Evolutionary conservation across 225 moss, liverwort and hornwort species (phyloP).

Genomic region (Thuidium tamariscinum): DNA sequence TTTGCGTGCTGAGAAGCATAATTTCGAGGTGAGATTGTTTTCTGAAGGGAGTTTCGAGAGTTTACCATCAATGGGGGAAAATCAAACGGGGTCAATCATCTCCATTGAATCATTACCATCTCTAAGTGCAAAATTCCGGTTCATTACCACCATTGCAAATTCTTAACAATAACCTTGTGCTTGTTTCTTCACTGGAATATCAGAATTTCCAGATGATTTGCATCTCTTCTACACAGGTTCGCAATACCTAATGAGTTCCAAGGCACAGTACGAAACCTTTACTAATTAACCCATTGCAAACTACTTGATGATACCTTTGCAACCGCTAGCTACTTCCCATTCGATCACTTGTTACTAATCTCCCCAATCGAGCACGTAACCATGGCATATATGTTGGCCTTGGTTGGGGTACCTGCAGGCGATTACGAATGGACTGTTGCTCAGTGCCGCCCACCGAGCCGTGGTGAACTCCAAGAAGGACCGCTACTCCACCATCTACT

Average conservation of each 20-base stretch:
- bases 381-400: not conserved
- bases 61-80: not conserved
- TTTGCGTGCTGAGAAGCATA: not conserved
- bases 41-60: not conserved
- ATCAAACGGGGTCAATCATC: not conserved
- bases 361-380: not conserved
- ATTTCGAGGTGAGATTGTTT: not conserved
- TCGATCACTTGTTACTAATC: not conserved
- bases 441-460: slow-evolving; percentile 20
- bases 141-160: not conserved
- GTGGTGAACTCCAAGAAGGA: slow-evolving; percentile 24
- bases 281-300: not conserved
- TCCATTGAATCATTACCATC: not conserved
- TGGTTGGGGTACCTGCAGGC: not conserved
- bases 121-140: not conserved
- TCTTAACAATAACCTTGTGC: not conserved
- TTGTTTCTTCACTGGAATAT: not conserved
- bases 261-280: not conserved
- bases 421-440: slow-evolving; percentile 20
- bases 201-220: too few relatives aligned
- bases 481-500: slow-evolving; percentile 24
- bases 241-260: not conserved
- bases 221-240: not conserved
- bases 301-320: not conserved
- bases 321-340: not conserved